phyloP scores from a whole-genome alignment of 176 grass and related monocot genomes.

The Raddia distichophylla region DNA sequence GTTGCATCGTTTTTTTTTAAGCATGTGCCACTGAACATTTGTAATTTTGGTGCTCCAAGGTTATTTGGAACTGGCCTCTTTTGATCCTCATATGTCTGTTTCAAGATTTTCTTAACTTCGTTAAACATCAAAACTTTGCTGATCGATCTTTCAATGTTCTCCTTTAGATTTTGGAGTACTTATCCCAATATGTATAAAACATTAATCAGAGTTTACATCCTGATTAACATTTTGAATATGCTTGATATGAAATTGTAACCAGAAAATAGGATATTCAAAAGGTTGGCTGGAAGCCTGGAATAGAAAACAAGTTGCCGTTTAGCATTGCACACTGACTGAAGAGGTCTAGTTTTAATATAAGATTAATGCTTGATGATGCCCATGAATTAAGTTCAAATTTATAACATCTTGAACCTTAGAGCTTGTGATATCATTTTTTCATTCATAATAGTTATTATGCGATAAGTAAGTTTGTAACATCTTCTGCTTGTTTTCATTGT shows the following conservation, averaged over 20 bases:
- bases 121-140: neutral
- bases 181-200: neutral
- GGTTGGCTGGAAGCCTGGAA: neutral
- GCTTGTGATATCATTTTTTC: neutral
- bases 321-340: neutral
- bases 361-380: neutral
- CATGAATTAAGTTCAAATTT: neutral
- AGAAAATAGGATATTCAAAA: neutral
- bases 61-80: neutral
- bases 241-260: neutral
- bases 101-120: neutral
- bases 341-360: neutral
- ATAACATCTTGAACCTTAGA: neutral
- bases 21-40: neutral
- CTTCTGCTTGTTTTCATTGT: constrained; percentile 4
- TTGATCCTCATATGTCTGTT: neutral
- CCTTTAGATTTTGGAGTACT: neutral
- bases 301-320: neutral
- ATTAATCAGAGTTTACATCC: neutral
- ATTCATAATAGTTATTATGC: too few species aligned
- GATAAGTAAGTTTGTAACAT: neutral
- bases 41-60: neutral
- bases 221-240: neutral
- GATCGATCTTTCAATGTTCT: neutral
- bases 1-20: neutral